Evolutionary conservation across 1,284 basidiomycete genomes (phyloP).

Genomic region (Sporisorium graminicola): DNA sequence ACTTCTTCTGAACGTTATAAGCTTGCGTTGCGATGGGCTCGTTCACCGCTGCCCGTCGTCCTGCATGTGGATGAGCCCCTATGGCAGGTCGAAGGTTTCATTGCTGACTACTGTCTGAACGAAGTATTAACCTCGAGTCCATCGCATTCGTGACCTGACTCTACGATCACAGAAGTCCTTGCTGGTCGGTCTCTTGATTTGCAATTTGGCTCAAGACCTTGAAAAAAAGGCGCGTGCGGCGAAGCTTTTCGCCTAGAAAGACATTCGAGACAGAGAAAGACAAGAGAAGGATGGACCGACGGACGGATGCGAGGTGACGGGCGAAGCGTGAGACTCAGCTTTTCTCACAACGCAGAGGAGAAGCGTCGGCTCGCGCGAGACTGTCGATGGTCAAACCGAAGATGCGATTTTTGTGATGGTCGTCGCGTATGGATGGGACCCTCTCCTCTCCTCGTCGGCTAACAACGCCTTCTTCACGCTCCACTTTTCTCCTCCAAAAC

Average conservation of each 20-base stretch:
- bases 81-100: too few species aligned
- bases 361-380: conserved; percentile 1
- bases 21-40: background rate
- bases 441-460: background rate
- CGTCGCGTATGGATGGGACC: conserved; percentile 13
- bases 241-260: background rate
- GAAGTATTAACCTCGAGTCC: too few species aligned
- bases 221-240: conserved; percentile 5
- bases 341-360: background rate
- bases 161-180: too few species aligned
- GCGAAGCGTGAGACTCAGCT: background rate
- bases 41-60: background rate
- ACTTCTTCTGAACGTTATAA: background rate
- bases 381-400: background rate
- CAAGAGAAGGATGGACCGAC: background rate
- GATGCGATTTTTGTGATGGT: background rate
- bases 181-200: background rate
- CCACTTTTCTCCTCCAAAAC: background rate
- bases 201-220: background rate
- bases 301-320: background rate
- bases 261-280: background rate
- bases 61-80: too few species aligned
- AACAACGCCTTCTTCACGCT: background rate
- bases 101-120: too few species aligned
- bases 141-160: too few species aligned